Evolutionary conservation across 257 asterid species (phyloP).

Genomic region (Nicotiana noctiflora): DNA sequence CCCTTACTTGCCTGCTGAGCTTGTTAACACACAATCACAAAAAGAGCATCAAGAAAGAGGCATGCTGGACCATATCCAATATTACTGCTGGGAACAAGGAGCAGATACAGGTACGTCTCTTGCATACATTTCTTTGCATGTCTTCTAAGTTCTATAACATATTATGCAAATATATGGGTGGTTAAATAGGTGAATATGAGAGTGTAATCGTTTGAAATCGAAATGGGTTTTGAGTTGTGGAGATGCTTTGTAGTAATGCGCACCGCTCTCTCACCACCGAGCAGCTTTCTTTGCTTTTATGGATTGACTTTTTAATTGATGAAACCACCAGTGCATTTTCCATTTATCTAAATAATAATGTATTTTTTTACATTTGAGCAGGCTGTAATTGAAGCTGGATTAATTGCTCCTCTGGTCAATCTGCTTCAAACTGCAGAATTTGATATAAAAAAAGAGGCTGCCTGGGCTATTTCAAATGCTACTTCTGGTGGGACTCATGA

Average conservation of each 20-base stretch:
- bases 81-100: slow-evolving; percentile 88
- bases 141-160: neutral
- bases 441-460: slow-evolving; percentile 94
- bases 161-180: neutral
- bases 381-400: slow-evolving; percentile 80
- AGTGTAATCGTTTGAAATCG: neutral
- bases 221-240: neutral
- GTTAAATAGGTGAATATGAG: neutral
- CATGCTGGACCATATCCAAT: slow-evolving; percentile 93
- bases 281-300: neutral
- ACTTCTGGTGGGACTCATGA: slow-evolving; percentile 90
- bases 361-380: slow-evolving; percentile 21
- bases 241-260: neutral
- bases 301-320: neutral
- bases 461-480: slow-evolving; percentile 95
- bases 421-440: slow-evolving; percentile 81
- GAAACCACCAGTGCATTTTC: neutral
- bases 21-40: slow-evolving; percentile 81
- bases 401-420: slow-evolving; percentile 67
- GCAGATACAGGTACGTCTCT: slow-evolving; percentile 61
- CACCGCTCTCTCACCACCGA: neutral
- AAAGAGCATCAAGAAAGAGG: slow-evolving; percentile 93
- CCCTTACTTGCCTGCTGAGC: slow-evolving; percentile 65
- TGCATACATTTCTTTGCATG: neutral
- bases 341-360: neutral